phyloP scores from a whole-genome alignment of 2,329 filamentous ascomycete genomes.

The Thermothelomyces thermophilus region DNA sequence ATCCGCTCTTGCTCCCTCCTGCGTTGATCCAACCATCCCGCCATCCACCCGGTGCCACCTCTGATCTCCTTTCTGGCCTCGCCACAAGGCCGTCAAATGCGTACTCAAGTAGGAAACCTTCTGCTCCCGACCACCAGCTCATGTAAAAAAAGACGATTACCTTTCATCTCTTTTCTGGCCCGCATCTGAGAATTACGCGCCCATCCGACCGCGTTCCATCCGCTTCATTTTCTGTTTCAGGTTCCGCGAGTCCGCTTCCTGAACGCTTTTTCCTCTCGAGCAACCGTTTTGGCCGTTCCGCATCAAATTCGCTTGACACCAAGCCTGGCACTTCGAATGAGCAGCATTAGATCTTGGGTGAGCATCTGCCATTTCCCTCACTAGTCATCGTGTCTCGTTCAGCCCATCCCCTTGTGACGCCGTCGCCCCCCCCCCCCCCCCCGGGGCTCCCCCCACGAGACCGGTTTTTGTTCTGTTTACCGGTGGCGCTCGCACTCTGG shows the following conservation, averaged over 20 bases:
- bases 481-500: too few species aligned
- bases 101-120: too few species aligned
- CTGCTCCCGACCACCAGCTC: too few species aligned
- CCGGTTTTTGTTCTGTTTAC: too few species aligned
- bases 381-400: neutral
- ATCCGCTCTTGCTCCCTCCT: conserved; percentile 15
- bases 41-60: neutral
- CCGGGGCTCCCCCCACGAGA: too few species aligned
- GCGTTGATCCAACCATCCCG: conserved; percentile 19
- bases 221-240: neutral
- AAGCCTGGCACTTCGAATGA: too few species aligned
- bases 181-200: too few species aligned
- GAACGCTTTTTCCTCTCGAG: neutral
- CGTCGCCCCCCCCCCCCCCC: neutral
- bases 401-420: neutral
- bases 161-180: too few species aligned
- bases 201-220: neutral
- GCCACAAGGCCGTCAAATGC: neutral
- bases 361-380: neutral
- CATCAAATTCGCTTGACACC: too few species aligned
- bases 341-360: neutral
- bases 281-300: too few species aligned
- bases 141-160: too few species aligned
- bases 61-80: conserved; percentile 1
- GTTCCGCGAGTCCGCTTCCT: neutral